Base-by-base conservation (phyloP, 2,329 filamentous ascomycete species). In the Fusarium zealandicum region DNA sequence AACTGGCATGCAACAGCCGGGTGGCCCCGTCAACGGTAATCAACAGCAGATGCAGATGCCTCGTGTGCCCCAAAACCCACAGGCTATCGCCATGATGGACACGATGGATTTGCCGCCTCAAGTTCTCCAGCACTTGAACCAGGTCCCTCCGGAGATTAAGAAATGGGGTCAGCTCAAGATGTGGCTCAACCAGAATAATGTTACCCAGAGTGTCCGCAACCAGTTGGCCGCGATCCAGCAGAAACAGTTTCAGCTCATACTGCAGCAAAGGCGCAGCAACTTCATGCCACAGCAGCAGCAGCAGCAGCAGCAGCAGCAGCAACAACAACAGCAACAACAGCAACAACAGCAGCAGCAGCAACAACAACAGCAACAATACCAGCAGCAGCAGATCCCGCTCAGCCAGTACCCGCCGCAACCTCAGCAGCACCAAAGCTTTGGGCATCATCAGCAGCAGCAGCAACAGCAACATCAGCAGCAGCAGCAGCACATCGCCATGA, bases 101-200 rank as follows among this genome's bases (percentile, higher is more conserved):
- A 71, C 62, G 9, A 76, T 82, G 76, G 79, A 82, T 10, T 55
- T 83, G 1, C 79, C 78, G 1, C 59, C 65, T 3, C 66, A 70
- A 12, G 61, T 80, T 5, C 55, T 75, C 8, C 53, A 16, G 12
- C 63, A 70, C 12, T 64, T 73, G 4, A 63, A 43, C 11, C 67
- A 66, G 16, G 51, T 80, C 3, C 77, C 78, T 2, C 63, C 70
- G 0, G 77, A 81, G 0, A 63, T 80, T 5, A 80, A 79, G 66
- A 82, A 78, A 57, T 82, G 80, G 80, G 70, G 70, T 13, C 77
- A 80, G 4, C 67, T 82, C 10, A 79, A 78, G 61, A 51, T 61
- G 2, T 81, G 76, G 75, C 59, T 79, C 4, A 57, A 55, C 9
- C 72, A 74, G 43, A 76, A 75, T 40, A 73, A 71, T 42, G 52